A percentile compares a stretch with the other conserved stretches of the same genome.
phyloP scores from a whole-genome alignment of 805 yeast genomes.

The Nematodospora valgi region DNA sequence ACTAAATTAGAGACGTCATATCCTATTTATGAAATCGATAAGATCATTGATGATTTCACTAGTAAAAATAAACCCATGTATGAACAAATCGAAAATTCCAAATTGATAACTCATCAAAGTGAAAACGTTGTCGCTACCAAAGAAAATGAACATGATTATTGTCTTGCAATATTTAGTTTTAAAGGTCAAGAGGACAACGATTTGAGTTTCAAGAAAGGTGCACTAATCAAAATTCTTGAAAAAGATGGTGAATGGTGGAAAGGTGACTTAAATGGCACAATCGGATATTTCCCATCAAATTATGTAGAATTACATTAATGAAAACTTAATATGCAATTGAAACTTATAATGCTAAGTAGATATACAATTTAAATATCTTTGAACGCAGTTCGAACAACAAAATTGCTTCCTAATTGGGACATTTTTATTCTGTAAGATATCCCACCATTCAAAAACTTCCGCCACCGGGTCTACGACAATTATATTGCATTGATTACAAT shows the following conservation, averaged over 20 bases:
- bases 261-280: conserved; percentile 24
- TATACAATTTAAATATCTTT: conserved; percentile 15
- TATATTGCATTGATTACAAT: conserved; percentile 49
- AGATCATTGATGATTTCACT: conserved; percentile 10
- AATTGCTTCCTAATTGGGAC: conserved; percentile 55
- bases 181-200: conserved; percentile 38
- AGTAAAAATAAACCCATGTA: conserved; percentile 9
- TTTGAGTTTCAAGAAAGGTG: conserved; percentile 41
- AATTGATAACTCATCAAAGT: no score
- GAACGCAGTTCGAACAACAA: conserved; percentile 49
- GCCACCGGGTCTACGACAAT: conserved; percentile 56
- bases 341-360: neutral
- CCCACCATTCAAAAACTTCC: conserved; percentile 67
- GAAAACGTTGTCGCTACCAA: no score
- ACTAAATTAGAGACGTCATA: conserved; percentile 2
- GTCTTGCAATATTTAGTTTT: conserved; percentile 42
- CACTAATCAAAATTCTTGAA: conserved; percentile 36
- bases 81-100: conserved; percentile 15
- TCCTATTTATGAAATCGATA: neutral
- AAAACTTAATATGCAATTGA: neutral
- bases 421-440: conserved; percentile 45
- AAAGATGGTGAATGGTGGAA: conserved; percentile 32
- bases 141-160: conserved; percentile 10
- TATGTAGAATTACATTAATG: conserved; percentile 19
- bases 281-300: conserved; percentile 27